phyloP scores from a whole-genome alignment of 1,284 basidiomycete genomes.

The Microbotryum saponariae region DNA sequence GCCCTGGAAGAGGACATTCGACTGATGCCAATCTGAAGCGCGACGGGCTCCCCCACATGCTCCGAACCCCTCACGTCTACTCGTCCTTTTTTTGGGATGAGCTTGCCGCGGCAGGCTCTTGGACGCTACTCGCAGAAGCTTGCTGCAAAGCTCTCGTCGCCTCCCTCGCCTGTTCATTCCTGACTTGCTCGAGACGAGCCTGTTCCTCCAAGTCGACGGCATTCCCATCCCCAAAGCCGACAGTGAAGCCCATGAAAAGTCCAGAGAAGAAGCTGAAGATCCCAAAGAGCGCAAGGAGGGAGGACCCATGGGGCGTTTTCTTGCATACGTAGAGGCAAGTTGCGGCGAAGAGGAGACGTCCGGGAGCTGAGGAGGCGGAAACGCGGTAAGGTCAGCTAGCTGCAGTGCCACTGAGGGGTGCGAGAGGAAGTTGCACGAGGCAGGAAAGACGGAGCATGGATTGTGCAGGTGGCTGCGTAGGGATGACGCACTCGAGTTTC shows the following conservation, averaged over 20 bases:
- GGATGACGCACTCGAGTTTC: conserved; percentile 13
- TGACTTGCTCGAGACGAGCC: too few species aligned
- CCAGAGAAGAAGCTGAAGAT: conserved; percentile 5
- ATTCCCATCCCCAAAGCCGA: conserved; percentile 25
- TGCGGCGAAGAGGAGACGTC: conserved; percentile 12
- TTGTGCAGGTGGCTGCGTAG: background rate
- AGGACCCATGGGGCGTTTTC: conserved; percentile 6
- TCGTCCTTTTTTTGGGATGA: too few species aligned
- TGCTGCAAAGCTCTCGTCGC: too few species aligned
- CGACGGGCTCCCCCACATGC: too few species aligned
- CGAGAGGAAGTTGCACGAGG: too few species aligned
- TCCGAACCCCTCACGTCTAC: too few species aligned
- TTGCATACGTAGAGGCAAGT: conserved; percentile 6
- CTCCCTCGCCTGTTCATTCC: too few species aligned
- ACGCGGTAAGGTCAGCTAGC: background rate
- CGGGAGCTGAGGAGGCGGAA: conserved; percentile 6
- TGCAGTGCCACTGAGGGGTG: too few species aligned
- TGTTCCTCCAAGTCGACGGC: conserved; percentile 19
- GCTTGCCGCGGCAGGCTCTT: too few species aligned
- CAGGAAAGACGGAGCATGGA: background rate
- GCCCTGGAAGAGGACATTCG: too few species aligned
- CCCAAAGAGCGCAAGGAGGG: conserved; percentile 11
- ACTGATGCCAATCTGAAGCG: too few species aligned
- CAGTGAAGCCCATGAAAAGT: conserved; percentile 10
- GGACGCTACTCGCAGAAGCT: too few species aligned